Evolutionary conservation across 2,329 filamentous ascomycete species (phyloP), one percentile per base, ranked within the genome.

Genomic region (Trichoderma atrobrunneum): DNA sequence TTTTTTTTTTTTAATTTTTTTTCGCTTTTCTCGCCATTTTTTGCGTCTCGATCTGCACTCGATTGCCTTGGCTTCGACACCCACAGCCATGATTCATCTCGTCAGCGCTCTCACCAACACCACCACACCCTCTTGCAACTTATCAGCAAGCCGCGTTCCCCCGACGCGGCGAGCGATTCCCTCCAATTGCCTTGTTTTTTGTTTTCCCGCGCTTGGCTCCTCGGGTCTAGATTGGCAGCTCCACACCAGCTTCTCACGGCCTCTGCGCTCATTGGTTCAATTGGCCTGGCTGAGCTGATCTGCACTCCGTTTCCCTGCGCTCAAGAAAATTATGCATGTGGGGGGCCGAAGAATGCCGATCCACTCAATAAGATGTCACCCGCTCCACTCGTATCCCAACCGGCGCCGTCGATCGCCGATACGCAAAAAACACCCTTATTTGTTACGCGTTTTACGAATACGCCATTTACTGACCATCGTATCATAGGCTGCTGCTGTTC

Each of bases 401-500:
- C 48, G 36, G 69, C 24, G 71, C 61, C 24, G 60, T 73, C 64
- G 66, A 70, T 69, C 64, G 54, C 66, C 56, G 57, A 70, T 70
- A 51, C 57, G 39, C 66, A 51, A 61, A 60, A 69, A 28, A 28
- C 16, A n/a, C 32, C 57, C 36, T 70, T 32, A 51, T 21, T 48
- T 3, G 48, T 39, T 56, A 43, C 39, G 21, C 48, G 48, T 39
- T 56, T 39, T 56, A 21, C 48, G 30, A 30, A 43, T 71, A 69
- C 48, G 30, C 32, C 57, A 39, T 62, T 59, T 67, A 75, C 79
- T 81, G 79, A 81, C 78, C 62, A 30, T 66, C 56, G 24, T 48
- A 43, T 62, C 63, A 60, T 74, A 91, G 89, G 87, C 89, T 82
- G 92, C 93, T 74, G 92, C 92, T 76, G 86, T 95, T 79, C 88